phyloP scores from a whole-genome alignment of 192 early-diverging fungal species.

The Coemansia sp. region DNA sequence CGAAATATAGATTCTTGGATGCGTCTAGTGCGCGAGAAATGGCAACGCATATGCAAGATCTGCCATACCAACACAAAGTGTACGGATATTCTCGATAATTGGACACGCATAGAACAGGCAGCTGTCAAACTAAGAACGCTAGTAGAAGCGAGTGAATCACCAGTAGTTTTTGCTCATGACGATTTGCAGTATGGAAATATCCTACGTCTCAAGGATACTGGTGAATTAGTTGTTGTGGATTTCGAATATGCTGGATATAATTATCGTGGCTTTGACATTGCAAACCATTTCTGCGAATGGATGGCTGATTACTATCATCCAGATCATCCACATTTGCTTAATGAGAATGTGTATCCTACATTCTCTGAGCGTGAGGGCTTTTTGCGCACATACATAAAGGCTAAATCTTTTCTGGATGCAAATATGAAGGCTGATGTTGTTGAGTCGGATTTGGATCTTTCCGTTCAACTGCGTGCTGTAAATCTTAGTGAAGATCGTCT shows the following conservation, averaged over 20 bases:
- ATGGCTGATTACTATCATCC: constrained; percentile 72
- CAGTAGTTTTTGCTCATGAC: constrained; percentile 87
- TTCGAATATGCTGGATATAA: constrained; percentile 85
- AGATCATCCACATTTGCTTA: constrained; percentile 49
- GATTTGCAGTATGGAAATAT: constrained; percentile 91
- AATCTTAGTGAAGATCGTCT: constrained; percentile 21
- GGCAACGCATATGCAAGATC: constrained; percentile 14
- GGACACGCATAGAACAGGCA: constrained; percentile 34
- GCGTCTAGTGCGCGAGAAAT: constrained; percentile 31
- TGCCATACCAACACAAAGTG: constrained; percentile 23
- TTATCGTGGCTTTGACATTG: constrained; percentile 75
- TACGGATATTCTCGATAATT: constrained; percentile 30
- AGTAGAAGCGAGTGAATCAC: constrained; percentile 57
- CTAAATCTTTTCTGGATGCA: constrained; percentile 48
- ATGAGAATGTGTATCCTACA: constrained; percentile 58
- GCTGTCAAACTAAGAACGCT: constrained; percentile 52
- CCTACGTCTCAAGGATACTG: constrained; percentile 59
- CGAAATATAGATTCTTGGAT: constrained; percentile 67
- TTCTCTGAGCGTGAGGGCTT: constrained; percentile 58
- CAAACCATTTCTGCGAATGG: constrained; percentile 87
- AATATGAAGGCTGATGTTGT: constrained; percentile 36
- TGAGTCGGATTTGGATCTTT: constrained; percentile 18
- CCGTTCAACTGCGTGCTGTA: constrained; percentile 15
- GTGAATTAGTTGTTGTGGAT: constrained; percentile 72
- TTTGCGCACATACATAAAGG: constrained; percentile 64